These are phyloP conservation scores for Pseudogymnoascus sp. DNA, from an alignment of 2,329 filamentous ascomycete genomes.

Conservation along the genomic window DNA sequence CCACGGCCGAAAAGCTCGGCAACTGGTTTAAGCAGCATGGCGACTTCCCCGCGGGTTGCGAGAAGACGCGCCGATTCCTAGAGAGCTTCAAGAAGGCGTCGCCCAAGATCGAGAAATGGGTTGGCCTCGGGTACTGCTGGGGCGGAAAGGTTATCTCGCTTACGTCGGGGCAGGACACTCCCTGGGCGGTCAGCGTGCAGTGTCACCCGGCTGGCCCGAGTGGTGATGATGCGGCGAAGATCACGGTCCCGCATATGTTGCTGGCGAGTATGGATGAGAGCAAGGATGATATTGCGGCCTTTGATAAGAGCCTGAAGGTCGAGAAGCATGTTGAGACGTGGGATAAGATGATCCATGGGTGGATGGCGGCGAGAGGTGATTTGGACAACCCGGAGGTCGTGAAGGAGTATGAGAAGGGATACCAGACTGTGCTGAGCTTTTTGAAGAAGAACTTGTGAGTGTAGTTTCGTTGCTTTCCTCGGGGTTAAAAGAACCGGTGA, in stretches of 20 bases:
- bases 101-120: slow-evolving; percentile 42
- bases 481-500: neutral
- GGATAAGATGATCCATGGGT: slow-evolving; percentile 45
- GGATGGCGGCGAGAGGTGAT: slow-evolving; percentile 47
- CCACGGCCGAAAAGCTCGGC: slow-evolving; percentile 52
- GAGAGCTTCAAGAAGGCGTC: slow-evolving; percentile 44
- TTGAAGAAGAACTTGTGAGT: slow-evolving; percentile 34
- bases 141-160: slow-evolving; percentile 27
- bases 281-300: slow-evolving; percentile 35
- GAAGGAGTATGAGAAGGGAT: slow-evolving; percentile 42
- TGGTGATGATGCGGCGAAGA: slow-evolving; percentile 34
- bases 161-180: slow-evolving; percentile 14
- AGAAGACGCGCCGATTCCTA: slow-evolving; percentile 46
- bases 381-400: slow-evolving; percentile 37
- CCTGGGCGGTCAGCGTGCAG: slow-evolving; percentile 21
- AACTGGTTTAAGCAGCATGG: slow-evolving; percentile 43
- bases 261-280: slow-evolving; percentile 44
- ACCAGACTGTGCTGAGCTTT: slow-evolving; percentile 37
- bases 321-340: slow-evolving; percentile 42
- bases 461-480: slow-evolving; percentile 11
- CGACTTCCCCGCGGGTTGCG: slow-evolving; percentile 30
- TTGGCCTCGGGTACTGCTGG: slow-evolving; percentile 27
- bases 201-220: slow-evolving; percentile 21
- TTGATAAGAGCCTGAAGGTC: slow-evolving; percentile 35
- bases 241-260: slow-evolving; percentile 40